These are phyloP conservation scores for Globisporangium ultimum DNA, from an alignment of 352 stramenopile species.

Conservation along the genomic window DNA sequence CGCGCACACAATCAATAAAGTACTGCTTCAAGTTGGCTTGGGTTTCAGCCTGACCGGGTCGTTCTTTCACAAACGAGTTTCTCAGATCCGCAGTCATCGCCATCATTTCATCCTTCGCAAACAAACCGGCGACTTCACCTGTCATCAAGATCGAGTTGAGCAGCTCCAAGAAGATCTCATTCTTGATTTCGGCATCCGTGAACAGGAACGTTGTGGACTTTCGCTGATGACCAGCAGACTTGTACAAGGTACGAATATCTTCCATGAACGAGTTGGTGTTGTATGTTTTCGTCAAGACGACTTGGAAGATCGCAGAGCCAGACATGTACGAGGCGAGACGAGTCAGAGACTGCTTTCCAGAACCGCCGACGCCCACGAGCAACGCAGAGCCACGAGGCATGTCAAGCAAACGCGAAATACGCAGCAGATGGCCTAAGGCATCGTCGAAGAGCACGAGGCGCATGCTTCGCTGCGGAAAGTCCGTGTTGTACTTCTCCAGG, in stretches of 20 bases:
- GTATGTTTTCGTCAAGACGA: conserved; percentile 98
- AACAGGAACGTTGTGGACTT: conserved; percentile 98
- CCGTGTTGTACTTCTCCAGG: conserved; percentile 96
- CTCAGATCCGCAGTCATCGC: conserved; percentile 97
- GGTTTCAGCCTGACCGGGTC: conserved; percentile 93
- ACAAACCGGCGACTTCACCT: conserved; percentile 97
- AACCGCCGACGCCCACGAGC: conserved; percentile 96
- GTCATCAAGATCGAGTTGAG: conserved; percentile 99
- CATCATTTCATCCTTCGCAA: conserved; percentile 99
- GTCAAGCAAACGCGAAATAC: conserved; percentile 95
- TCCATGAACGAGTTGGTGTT: conserved; percentile 97
- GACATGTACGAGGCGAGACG: conserved; percentile 96
- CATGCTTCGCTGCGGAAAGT: conserved; percentile 95
- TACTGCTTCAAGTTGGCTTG: conserved; percentile 97
- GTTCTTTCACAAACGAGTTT: conserved; percentile 93
- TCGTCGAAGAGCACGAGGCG: conserved; percentile 98
- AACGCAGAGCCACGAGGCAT: conserved; percentile 95
- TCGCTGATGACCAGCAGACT: conserved; percentile 94
- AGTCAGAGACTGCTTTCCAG: conserved; percentile 97
- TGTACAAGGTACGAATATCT: conserved; percentile 96
- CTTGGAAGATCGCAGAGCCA: conserved; percentile 96
- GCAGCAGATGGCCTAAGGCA: conserved; percentile 94
- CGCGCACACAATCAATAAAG: conserved; percentile 97
- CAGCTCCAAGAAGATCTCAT: conserved; percentile 98
- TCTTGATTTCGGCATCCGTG: conserved; percentile 99